Percentiles rank a stretch among this genome's conserved stretches.
Conservation (phyloP, 345 rosid genomes). For the Linum lewisii region DNA sequence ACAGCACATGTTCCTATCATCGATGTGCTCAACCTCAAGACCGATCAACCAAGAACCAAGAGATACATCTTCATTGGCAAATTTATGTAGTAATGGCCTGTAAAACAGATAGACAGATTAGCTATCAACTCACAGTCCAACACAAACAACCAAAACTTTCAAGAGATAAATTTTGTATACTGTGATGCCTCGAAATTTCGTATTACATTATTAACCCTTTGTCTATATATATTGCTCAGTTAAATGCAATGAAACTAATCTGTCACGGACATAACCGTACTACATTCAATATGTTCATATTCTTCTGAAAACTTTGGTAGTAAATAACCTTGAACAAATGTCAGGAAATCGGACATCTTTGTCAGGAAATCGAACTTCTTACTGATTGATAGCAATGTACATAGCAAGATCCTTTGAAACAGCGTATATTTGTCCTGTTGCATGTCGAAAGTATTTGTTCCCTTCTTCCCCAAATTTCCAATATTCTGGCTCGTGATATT, state of each 20-base stretch:
- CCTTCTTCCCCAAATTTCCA: conserved; percentile 99
- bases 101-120: conserved; percentile 11
- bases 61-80: conserved; percentile 90
- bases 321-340: background rate
- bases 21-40: conserved; percentile 91
- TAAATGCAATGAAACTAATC: background rate
- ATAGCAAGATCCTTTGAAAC: conserved; percentile 87
- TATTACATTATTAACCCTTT: too few relatives aligned
- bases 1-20: conserved; percentile 83
- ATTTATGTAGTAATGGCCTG: conserved; percentile 88
- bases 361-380: conserved; percentile 17
- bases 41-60: conserved; percentile 97
- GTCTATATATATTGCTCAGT: background rate
- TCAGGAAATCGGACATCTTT: background rate
- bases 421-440: conserved; percentile 97
- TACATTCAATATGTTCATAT: background rate
- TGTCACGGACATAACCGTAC: background rate
- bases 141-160: background rate
- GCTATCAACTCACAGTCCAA: background rate
- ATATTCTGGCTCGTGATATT: conserved; percentile 93
- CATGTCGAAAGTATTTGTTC: conserved; percentile 92
- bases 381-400: conserved; percentile 83
- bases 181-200: too few relatives aligned
- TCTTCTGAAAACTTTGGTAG: background rate
- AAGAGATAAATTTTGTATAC: too few relatives aligned